Evolutionary conservation across 2,329 filamentous ascomycete species (phyloP), one percentile per base, ranked within the genome.

Genomic region (Cyclaneusma minus): DNA sequence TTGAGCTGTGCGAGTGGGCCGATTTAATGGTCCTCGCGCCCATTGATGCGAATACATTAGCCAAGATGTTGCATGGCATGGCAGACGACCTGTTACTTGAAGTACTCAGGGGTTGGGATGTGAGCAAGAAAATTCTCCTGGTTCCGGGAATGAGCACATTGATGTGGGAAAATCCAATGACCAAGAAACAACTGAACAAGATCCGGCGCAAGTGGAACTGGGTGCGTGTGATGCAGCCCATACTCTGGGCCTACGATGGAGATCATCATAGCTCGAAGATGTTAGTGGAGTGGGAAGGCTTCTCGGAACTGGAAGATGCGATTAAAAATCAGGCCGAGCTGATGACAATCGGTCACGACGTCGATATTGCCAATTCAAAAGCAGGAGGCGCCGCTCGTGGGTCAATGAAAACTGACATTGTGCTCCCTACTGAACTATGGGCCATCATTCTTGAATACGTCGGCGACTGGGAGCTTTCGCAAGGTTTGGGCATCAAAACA

Each of bases 101-200:
- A 39, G 68, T 92, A 1, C 49, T 94, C 25, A 68, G 85, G 27
- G 79, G 80, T 29, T 94, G 85, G 85, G 75, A 91, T 41, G 72
- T 78, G 1, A 76, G 75, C 5, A 93, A 93, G 54, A 79, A 76
- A 40, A 78, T 92, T 16, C 55, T 93, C 25, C 56, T 94, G 30
- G 74, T 92, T 5, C 84, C 85, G 0, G 82, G 81, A 36, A 91
- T 94, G 84, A 87, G 80, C 17, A 71, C 70, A 2, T 66, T 79
- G 33, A 84, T 87, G 71, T 92, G 83, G 83, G 73, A 85, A 45
- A 84, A 89, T 42, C 82, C 84, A 3, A 74, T 85, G 54, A 92
- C 82, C 10, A 81, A 80, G 54, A 78, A 83, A 42, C 84, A 93
- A 45, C 64, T 93, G 33, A 77, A 69, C 50, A 89, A 91, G 52